phyloP scores from a whole-genome alignment of 441 rosid species.

The Oxalis stricta region DNA sequence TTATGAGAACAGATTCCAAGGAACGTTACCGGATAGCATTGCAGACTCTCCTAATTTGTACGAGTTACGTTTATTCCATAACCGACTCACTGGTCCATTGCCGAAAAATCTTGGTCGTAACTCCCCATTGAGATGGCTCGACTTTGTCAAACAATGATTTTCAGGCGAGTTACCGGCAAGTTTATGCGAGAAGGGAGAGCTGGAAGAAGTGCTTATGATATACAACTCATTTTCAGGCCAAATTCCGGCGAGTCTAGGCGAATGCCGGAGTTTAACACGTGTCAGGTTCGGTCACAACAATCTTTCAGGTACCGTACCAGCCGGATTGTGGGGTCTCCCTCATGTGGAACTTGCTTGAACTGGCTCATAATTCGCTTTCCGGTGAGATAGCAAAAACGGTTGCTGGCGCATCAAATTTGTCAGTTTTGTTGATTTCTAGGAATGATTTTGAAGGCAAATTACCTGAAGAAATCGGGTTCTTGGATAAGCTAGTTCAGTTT shows the following conservation, averaged over 20 bases:
- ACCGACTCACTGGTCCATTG: constrained; percentile 48
- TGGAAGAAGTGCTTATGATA: constrained; percentile 62
- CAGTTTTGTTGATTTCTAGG: constrained; percentile 39
- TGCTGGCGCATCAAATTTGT: constrained; percentile 51
- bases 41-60: constrained; percentile 53
- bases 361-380: constrained; percentile 44
- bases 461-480: constrained; percentile 60
- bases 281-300: constrained; percentile 52
- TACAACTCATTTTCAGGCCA: constrained; percentile 58
- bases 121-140: constrained; percentile 63
- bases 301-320: constrained; percentile 68
- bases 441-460: constrained; percentile 54
- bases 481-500: constrained; percentile 38
- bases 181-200: constrained; percentile 47
- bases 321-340: constrained; percentile 80
- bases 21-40: constrained; percentile 46
- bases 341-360: constrained; percentile 62
- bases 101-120: constrained; percentile 60
- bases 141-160: constrained; percentile 60
- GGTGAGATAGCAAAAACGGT: constrained; percentile 50
- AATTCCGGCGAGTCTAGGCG: constrained; percentile 43
- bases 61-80: constrained; percentile 65
- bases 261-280: constrained; percentile 53
- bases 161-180: constrained; percentile 48
- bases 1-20: constrained; percentile 57